These are phyloP conservation scores for Kwoniella sp. DNA, from an alignment of 768 basidiomycete genomes.

Conservation along the genomic window DNA sequence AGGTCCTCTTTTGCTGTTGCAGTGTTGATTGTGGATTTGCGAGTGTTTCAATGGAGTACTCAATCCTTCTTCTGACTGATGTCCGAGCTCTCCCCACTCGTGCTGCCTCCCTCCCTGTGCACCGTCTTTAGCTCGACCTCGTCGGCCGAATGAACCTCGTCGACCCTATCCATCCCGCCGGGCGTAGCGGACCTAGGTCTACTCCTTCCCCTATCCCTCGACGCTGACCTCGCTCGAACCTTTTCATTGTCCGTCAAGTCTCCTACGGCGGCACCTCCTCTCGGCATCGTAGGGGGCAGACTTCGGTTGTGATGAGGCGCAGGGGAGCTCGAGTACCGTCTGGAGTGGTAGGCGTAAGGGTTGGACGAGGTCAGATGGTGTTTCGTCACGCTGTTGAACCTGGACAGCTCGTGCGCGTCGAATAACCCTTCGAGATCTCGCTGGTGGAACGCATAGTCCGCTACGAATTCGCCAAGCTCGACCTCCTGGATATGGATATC, in stretches of 20 bases:
- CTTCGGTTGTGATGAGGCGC: slow-evolving; percentile 2
- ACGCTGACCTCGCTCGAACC: slow-evolving; percentile 1
- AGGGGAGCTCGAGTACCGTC: slow-evolving; percentile 5
- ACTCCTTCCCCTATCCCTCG: slow-evolving; percentile 8
- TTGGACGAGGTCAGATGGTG: slow-evolving; percentile 17
- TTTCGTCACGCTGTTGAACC: slow-evolving; percentile 18
- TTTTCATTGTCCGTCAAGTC: slow-evolving; percentile 10
- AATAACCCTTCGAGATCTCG: slow-evolving; percentile 53
- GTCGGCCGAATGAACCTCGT: slow-evolving; percentile 17
- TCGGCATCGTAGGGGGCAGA: slow-evolving; percentile 20
- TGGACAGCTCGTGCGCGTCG: slow-evolving; percentile 18
- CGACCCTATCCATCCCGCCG: slow-evolving; percentile 12
- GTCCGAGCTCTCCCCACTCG: not conserved
- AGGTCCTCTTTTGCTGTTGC: no score
- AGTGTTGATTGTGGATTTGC: not conserved
- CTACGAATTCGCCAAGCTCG: slow-evolving; percentile 53
- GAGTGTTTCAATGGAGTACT: no score
- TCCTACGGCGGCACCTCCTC: slow-evolving; percentile 14
- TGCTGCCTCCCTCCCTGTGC: not conserved
- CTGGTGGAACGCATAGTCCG: slow-evolving; percentile 53
- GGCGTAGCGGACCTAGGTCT: slow-evolving; percentile 11
- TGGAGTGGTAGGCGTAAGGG: slow-evolving; percentile 3
- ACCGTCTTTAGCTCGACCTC: slow-evolving; percentile 10
- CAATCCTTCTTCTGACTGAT: not conserved
- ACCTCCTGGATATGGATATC: slow-evolving; percentile 59